Evolutionary conservation across 208 protist genomes (phyloP), one percentile per base, ranked within the genome.

Genomic region (Vickermania ingenoplastis): DNA sequence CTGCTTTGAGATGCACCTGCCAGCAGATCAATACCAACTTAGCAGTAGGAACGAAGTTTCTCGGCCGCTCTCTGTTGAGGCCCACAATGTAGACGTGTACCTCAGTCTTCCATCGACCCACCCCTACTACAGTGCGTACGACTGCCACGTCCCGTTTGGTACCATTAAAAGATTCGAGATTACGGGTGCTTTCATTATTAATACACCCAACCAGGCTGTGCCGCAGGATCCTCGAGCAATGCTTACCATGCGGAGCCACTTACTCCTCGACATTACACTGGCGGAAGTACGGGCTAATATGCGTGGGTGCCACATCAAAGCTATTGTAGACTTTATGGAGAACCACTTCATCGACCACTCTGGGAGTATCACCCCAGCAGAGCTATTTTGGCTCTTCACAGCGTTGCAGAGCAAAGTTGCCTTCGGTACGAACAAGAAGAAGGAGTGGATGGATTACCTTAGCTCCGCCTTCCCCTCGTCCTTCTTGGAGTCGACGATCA

Each of bases 351-450:
- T 83, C 3, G 74, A 79, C 61, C 76, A 79, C 63, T 71, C 66
- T 21, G 70, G 73, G 36, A 76, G 80, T 22, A 78, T 94, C 57
- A 36, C 62, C 22, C 84, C 84, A 0, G 78, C 89, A 29, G 83
- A 94, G 48, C 77, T 94, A 0, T 94, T 89, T 67, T 94, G 88
- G 85, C 83, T 88, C 2, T 72, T 86, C 1, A 80, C 77, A 4
- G 89, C 85, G 63, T 67, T 89, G 55, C 79, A 90, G 61, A 83
- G 81, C 31, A 76, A 91, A 61, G 74, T 76, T 2, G 67, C 79
- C 27, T 73, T 67, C 22, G 80, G 81, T 7, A 78, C 83, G 61
- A 94, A 94, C 63, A 74, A 79, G 45, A 79, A 81, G 4, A 87
- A 83, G 54, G 74, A 79, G 69, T 86, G 87, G 50, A 83, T 83